Conservation (phyloP, 2,329 filamentous ascomycete genomes). For the Penicillium hordei region DNA sequence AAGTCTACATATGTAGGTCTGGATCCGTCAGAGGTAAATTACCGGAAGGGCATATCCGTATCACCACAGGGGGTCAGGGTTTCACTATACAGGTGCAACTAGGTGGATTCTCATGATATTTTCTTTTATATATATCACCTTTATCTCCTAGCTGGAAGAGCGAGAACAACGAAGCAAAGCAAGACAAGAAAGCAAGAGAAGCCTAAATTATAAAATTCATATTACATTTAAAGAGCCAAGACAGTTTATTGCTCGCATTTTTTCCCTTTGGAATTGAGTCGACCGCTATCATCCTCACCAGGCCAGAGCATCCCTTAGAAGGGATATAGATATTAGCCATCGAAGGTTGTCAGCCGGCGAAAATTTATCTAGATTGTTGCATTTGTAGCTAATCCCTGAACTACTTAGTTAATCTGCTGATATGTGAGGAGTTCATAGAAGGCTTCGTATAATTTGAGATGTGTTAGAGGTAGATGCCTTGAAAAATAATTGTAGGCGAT, state of each 20-base stretch:
- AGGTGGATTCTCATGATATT: not conserved
- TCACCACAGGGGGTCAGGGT: not conserved
- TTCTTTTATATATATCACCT: not conserved
- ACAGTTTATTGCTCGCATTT: not conserved
- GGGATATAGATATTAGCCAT: not conserved
- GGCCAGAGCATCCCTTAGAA: not conserved
- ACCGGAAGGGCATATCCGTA: not conserved
- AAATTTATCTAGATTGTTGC: too few species aligned
- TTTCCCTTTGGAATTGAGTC: not conserved
- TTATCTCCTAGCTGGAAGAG: not conserved
- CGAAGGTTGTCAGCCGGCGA: not conserved
- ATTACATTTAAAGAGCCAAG: not conserved
- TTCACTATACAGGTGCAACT: not conserved
- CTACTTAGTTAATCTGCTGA: not conserved
- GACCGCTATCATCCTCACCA: not conserved
- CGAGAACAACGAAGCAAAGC: not conserved
- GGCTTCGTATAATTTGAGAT: not conserved
- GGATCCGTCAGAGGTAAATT: not conserved
- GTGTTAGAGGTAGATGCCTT: not conserved
- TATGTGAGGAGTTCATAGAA: not conserved
- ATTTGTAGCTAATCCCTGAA: too few species aligned
- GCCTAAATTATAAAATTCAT: not conserved
- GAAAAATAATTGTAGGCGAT: not conserved
- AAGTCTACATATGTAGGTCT: too few species aligned
- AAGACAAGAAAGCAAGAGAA: too few species aligned